Conservation (phyloP, 202 grass and related monocot genomes). For the Musa balbisiana region DNA sequence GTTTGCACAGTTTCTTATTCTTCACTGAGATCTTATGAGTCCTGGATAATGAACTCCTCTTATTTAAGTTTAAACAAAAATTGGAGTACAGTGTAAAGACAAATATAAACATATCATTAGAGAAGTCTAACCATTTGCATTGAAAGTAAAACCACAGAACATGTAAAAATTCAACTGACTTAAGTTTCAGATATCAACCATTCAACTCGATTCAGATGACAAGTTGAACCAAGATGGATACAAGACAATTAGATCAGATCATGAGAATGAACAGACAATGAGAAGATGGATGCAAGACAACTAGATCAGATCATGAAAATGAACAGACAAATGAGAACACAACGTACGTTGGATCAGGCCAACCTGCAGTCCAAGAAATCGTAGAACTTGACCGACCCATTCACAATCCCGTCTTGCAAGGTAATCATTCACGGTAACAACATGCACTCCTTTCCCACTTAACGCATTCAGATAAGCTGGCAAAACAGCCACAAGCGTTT, state of each 20-base stretch:
- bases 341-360: constrained; percentile 99
- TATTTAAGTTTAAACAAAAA: neutral
- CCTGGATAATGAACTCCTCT: neutral
- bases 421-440: constrained; percentile 98
- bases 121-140: neutral
- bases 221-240: neutral
- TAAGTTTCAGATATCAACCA: too few relatives aligned
- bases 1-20: neutral
- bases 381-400: constrained; percentile 95
- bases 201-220: neutral
- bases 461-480: constrained; percentile 92
- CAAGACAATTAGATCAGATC: constrained; percentile 14
- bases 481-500: constrained; percentile 92
- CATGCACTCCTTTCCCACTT: constrained; percentile 87
- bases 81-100: neutral
- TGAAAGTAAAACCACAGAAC: neutral
- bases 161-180: neutral
- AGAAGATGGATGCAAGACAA: constrained; percentile 18
- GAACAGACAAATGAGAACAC: constrained; percentile 28
- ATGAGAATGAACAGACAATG: constrained; percentile 15
- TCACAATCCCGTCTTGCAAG: constrained; percentile 94
- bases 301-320: constrained; percentile 20
- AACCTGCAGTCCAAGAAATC: constrained; percentile 94
- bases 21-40: neutral
- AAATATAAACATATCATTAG: neutral